These are phyloP conservation scores for Clarireedia monteithiana DNA, from an alignment of 2,329 filamentous ascomycete genomes.

Conservation along the genomic window DNA sequence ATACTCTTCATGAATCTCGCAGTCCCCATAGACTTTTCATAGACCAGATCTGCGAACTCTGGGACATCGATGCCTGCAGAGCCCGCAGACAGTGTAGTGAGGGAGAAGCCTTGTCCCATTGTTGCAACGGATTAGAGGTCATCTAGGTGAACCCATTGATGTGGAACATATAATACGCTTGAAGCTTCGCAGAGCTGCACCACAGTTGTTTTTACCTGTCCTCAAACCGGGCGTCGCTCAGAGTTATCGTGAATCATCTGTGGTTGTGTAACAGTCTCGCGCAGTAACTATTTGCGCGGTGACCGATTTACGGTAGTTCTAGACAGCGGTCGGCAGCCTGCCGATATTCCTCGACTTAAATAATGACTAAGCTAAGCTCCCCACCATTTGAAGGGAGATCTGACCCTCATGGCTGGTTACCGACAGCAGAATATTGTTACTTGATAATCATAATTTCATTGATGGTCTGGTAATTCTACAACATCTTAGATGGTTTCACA, in stretches of 20 bases:
- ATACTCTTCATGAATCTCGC: conserved; percentile 97
- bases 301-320: no score
- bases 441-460: not conserved
- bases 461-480: not conserved
- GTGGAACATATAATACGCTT: not conserved
- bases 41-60: conserved; percentile 81
- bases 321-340: no score
- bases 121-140: conserved; percentile 22
- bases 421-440: not conserved
- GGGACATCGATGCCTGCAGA: conserved; percentile 90
- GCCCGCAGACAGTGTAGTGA: conserved; percentile 84
- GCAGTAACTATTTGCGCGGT: no score
- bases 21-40: conserved; percentile 86
- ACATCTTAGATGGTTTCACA: not conserved
- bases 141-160: conserved; percentile 25
- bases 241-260: no score
- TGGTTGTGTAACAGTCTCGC: no score
- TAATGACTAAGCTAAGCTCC: no score
- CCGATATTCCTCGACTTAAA: no score
- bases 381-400: no score
- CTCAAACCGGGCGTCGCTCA: no score
- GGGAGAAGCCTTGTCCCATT: conserved; percentile 97
- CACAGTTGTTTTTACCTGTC: not conserved
- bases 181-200: not conserved
- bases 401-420: no score